Conservation (phyloP, 805 yeast species). For the Yarrowia sp. region DNA sequence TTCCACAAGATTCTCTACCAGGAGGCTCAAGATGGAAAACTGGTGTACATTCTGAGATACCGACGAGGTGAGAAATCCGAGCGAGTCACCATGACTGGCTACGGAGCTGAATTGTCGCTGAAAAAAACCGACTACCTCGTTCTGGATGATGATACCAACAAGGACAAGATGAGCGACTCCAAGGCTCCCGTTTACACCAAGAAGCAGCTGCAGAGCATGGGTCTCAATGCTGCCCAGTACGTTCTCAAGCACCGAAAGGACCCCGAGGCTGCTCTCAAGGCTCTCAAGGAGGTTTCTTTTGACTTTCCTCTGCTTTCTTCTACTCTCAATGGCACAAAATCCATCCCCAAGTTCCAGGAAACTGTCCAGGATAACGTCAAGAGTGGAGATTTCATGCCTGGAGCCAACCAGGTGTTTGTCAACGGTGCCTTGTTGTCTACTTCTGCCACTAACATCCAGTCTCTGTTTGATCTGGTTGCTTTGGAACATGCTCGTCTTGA, state of each 20-base stretch:
- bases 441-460: conserved; percentile 39
- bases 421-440: conserved; percentile 66
- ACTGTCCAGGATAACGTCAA: conserved; percentile 31
- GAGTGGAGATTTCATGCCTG: conserved; percentile 31
- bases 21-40: conserved; percentile 60
- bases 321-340: conserved; percentile 38
- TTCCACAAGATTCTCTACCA: conserved; percentile 60
- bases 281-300: conserved; percentile 44
- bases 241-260: conserved; percentile 35
- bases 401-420: conserved; percentile 48
- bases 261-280: conserved; percentile 39
- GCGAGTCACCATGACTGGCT: conserved; percentile 46
- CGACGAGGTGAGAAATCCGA: conserved; percentile 40
- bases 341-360: neutral
- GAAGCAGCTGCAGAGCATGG: conserved; percentile 35
- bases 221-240: conserved; percentile 39
- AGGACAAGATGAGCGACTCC: conserved; percentile 27
- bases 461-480: conserved; percentile 42
- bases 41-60: conserved; percentile 76
- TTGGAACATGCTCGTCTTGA: conserved; percentile 38
- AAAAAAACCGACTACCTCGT: conserved; percentile 67
- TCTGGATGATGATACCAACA: conserved; percentile 55
- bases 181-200: conserved; percentile 2
- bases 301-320: conserved; percentile 58
- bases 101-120: conserved; percentile 62